Conservation (phyloP, 2,329 filamentous ascomycete genomes). For the Cryphonectria radicalis region DNA sequence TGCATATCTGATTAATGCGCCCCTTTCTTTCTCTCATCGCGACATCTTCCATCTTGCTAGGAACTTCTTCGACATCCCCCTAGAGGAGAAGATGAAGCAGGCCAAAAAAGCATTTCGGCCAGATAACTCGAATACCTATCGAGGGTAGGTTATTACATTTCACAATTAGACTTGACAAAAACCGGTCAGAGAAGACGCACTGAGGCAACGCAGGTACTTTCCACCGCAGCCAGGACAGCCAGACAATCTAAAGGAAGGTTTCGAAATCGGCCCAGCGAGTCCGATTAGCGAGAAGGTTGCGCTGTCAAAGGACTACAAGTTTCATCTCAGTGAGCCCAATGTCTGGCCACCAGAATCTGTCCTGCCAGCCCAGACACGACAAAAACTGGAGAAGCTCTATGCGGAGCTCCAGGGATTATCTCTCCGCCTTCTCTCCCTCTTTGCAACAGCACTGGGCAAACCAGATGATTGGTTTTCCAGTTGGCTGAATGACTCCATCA, state of each 20-base stretch:
- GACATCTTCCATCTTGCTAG: constrained; percentile 47
- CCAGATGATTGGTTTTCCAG: constrained; percentile 6
- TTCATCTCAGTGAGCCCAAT: constrained; percentile 9
- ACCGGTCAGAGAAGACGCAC: constrained; percentile 24
- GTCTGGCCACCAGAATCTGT: constrained; percentile 1
- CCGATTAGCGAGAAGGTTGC: background rate
- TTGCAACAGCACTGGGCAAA: background rate
- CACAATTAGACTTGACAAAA: background rate
- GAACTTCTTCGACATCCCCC: constrained; percentile 44
- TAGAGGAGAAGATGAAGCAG: constrained; percentile 43
- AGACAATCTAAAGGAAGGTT: constrained; percentile 52
- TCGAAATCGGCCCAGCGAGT: constrained; percentile 46
- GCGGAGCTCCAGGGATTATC: constrained; percentile 6
- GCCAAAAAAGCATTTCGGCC: constrained; percentile 47
- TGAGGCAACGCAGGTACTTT: constrained; percentile 43
- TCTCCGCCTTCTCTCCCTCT: background rate
- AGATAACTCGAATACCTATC: constrained; percentile 48
- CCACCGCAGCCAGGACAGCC: constrained; percentile 44
- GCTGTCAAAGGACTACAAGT: background rate
- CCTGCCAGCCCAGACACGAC: background rate
- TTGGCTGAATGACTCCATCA: constrained; percentile 19
- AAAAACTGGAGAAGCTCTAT: background rate
- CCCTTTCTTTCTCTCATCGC: constrained; percentile 46
- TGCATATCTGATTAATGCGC: constrained; percentile 49
- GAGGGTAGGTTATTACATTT: constrained; percentile 37